A percentile compares a stretch with the other conserved stretches of the same genome.
phyloP scores from a whole-genome alignment of 768 basidiomycete genomes.

The Calocera viscosa region DNA sequence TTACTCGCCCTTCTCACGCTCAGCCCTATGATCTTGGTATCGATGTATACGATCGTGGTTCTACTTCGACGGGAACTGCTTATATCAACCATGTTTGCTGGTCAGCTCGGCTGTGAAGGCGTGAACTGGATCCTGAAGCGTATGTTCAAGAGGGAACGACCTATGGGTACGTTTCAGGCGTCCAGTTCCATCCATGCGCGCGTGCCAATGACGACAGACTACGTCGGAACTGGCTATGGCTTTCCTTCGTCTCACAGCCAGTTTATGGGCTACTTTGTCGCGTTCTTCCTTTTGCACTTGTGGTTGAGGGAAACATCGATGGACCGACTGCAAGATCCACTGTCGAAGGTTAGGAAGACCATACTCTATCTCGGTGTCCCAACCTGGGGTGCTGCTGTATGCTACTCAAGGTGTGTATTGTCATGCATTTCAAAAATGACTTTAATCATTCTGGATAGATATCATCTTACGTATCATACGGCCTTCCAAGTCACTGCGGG shows the following conservation, averaged over 20 bases:
- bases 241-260: slow-evolving; percentile 85
- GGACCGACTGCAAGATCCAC: slow-evolving; percentile 29
- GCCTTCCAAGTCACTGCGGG: slow-evolving; percentile 66
- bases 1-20: background rate
- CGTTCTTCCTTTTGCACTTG: slow-evolving; percentile 64
- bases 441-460: slow-evolving; percentile 30
- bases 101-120: slow-evolving; percentile 59
- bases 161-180: slow-evolving; percentile 37
- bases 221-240: slow-evolving; percentile 58
- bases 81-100: slow-evolving; percentile 74
- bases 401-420: slow-evolving; percentile 57
- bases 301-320: slow-evolving; percentile 50
- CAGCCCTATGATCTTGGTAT: background rate
- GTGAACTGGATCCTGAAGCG: slow-evolving; percentile 60
- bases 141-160: slow-evolving; percentile 53
- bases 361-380: slow-evolving; percentile 40
- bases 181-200: background rate
- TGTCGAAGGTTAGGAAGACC: slow-evolving; percentile 43
- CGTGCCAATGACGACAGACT: background rate
- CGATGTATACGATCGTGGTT: background rate
- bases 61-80: slow-evolving; percentile 45
- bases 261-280: slow-evolving; percentile 77
- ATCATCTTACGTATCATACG: slow-evolving; percentile 62
- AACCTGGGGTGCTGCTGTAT: slow-evolving; percentile 50
- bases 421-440: background rate